These are phyloP conservation scores for Bruguiera sexangula DNA, from an alignment of 345 rosid genomes.

Conservation along the genomic window DNA sequence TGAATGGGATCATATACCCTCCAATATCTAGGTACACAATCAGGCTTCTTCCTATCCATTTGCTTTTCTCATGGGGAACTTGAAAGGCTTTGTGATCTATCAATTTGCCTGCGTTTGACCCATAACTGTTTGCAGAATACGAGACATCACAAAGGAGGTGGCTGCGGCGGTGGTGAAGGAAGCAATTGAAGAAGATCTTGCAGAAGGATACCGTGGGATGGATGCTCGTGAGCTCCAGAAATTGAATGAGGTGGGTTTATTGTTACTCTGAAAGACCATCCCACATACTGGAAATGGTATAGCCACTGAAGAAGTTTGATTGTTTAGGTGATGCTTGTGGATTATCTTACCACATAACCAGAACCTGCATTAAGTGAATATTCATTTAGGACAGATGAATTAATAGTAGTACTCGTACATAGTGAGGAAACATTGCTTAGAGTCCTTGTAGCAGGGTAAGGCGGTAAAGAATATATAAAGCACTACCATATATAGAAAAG, in stretches of 20 bases:
- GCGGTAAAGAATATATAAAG: no score
- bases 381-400: no score
- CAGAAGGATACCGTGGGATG: slow-evolving; percentile 77
- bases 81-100: not conserved
- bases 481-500: no score
- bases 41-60: not conserved
- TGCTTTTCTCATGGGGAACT: not conserved
- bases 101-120: slow-evolving; percentile 3
- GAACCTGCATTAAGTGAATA: no score
- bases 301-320: not conserved
- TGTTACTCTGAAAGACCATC: not conserved
- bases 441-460: no score
- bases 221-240: slow-evolving; percentile 69
- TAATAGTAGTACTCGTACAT: no score
- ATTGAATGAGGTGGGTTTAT: slow-evolving; percentile 45
- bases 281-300: not conserved
- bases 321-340: not conserved
- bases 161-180: slow-evolving; percentile 89
- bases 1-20: slow-evolving; percentile 73
- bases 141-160: slow-evolving; percentile 82
- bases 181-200: slow-evolving; percentile 77
- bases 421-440: no score
- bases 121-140: slow-evolving; percentile 49
- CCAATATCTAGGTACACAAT: slow-evolving; percentile 67
- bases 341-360: no score